Base-by-base conservation (phyloP, 306 rosid genomes). In the Castanea sativa region DNA sequence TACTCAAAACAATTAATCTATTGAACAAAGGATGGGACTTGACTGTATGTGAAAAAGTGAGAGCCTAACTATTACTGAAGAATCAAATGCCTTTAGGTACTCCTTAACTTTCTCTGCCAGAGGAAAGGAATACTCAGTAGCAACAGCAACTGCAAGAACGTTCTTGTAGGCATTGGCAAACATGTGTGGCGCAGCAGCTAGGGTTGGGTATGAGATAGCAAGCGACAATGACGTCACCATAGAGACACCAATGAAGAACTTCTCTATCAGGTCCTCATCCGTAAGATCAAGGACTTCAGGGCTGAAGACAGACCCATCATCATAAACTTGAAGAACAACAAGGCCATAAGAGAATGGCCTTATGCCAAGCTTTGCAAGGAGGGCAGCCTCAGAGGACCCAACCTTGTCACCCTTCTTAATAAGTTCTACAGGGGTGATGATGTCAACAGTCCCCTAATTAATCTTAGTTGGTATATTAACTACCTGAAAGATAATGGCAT, bases 321-420 rank as follows among this genome's bases (percentile, higher is more conserved):
- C 98, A 73, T 94, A 94, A 0, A 88, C 97, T 21, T 90, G 83
- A 1, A 77, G 76, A 2, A 92, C 97, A 18, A 92, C 87, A 19
- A 94, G 97, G 55, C 98, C 98, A 13, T 94, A 94, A 1, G 98
- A 94, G 86, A 94, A 94, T 0, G 98, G 98, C 86, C 98, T 86
- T 0, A 94, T 92, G 16, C 94, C 98, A 2, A 94, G 94, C 91
- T 94, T 94, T 19, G 98, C 90, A 78, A 94, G 96, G 71, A 94
- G 79, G 6, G 98, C 98, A 83, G 98, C 98, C 79, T 91, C 98
- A 23, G 97, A 94, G 23, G 97, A 92, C 1, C 98, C 97, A 1
- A 92, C 98, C 87, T 94, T 94, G 2, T 94, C 98, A 32, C 98
- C 97, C 90, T 94, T 94, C 90, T 33, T 94, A 77, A 92, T 92